phyloP scores from a whole-genome alignment of 305 asterid species.

The Fraxinus latifolia region DNA sequence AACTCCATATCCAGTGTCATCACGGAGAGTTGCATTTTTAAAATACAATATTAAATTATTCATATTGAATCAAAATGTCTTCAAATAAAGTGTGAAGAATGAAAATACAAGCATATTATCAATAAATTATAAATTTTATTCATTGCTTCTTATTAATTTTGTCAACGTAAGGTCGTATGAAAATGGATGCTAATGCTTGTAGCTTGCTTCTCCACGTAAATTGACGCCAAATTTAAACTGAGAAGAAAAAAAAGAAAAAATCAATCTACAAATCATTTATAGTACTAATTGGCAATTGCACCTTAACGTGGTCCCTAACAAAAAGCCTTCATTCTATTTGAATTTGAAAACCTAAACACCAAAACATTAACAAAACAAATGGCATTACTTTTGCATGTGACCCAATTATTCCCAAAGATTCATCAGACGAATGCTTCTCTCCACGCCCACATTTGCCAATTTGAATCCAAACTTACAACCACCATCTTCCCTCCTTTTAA shows the following conservation, averaged over 20 bases:
- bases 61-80: background rate
- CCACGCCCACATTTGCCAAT: conserved; percentile 44
- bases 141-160: background rate
- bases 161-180: background rate
- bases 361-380: background rate
- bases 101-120: no score
- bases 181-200: background rate
- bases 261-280: background rate
- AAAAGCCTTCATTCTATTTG: conserved; percentile 22
- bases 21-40: background rate
- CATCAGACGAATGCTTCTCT: conserved; percentile 7
- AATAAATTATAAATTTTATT: no score
- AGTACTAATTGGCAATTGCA: background rate
- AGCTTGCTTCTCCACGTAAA: background rate
- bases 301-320: conserved; percentile 17
- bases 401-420: conserved; percentile 5
- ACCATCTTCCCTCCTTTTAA: conserved; percentile 1
- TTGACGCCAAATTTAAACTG: background rate
- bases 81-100: background rate
- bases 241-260: no score
- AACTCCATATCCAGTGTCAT: background rate
- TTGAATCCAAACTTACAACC: conserved; percentile 34
- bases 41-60: no score
- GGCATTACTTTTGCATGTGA: conserved; percentile 18
- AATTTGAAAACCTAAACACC: conserved; percentile 31